Conservation (phyloP, 2,329 filamentous ascomycete genomes). For the Alternaria conjuncta region DNA sequence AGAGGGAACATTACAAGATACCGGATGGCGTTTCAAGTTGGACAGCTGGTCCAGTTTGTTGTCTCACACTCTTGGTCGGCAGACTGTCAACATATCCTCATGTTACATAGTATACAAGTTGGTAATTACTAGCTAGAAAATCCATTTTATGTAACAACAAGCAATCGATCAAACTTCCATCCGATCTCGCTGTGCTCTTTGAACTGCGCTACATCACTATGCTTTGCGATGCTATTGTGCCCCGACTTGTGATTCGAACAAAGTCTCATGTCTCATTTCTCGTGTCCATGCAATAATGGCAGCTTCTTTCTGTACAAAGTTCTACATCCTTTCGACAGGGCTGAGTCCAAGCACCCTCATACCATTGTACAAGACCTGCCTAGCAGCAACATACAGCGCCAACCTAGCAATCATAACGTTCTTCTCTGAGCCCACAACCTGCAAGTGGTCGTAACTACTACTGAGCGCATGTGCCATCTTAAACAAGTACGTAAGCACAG, state of each 20-base stretch:
- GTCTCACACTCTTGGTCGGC: background rate
- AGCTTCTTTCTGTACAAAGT: background rate
- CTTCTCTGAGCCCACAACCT: constrained; percentile 79
- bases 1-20: background rate
- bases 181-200: background rate
- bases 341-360: constrained; percentile 81
- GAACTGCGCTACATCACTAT: too few species aligned
- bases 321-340: constrained; percentile 69
- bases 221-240: background rate
- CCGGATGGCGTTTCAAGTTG: background rate
- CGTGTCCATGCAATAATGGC: background rate
- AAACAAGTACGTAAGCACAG: constrained; percentile 75
- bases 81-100: background rate
- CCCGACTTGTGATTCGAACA: background rate
- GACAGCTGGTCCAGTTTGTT: background rate
- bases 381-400: constrained; percentile 75
- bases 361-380: constrained; percentile 79
- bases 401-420: constrained; percentile 71
- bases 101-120: background rate
- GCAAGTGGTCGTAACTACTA: constrained; percentile 80
- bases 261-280: background rate
- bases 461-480: constrained; percentile 84
- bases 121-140: background rate
- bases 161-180: background rate
- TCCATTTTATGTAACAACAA: constrained; percentile 1